Percentiles rank a stretch among this genome's conserved stretches.
These are phyloP conservation scores for Aspergillus carlsbadensis DNA, from an alignment of 495 filamentous ascomycete genomes.

Conservation along the genomic window DNA sequence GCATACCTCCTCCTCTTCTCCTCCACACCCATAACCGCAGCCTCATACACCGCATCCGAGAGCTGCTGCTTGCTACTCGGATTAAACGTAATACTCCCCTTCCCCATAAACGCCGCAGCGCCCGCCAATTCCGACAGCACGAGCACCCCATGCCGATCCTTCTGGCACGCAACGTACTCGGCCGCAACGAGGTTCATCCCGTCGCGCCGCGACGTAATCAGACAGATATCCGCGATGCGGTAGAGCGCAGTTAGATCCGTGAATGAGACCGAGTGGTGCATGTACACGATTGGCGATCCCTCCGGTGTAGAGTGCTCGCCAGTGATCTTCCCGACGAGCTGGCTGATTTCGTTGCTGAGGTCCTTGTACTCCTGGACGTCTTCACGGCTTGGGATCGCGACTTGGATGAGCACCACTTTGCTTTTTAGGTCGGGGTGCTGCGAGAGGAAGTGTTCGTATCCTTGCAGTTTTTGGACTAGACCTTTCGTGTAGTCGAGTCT, in stretches of 20 bases:
- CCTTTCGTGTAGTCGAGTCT: slow-evolving; percentile 95
- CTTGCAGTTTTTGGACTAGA: slow-evolving; percentile 90
- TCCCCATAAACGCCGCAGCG: slow-evolving; percentile 75
- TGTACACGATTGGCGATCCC: slow-evolving; percentile 91
- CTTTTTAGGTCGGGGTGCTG: slow-evolving; percentile 91
- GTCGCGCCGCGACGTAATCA: slow-evolving; percentile 88
- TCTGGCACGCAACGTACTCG: slow-evolving; percentile 91
- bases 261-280: slow-evolving; percentile 86
- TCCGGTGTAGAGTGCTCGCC: slow-evolving; percentile 67
- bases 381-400: slow-evolving; percentile 85
- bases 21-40: slow-evolving; percentile 79
- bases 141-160: slow-evolving; percentile 80
- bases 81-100: slow-evolving; percentile 84
- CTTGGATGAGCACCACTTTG: slow-evolving; percentile 89
- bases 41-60: slow-evolving; percentile 78
- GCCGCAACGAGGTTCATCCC: slow-evolving; percentile 97
- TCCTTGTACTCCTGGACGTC: slow-evolving; percentile 98
- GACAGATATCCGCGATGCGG: slow-evolving; percentile 82
- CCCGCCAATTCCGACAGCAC: slow-evolving; percentile 92
- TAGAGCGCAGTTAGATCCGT: slow-evolving; percentile 92
- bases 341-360: slow-evolving; percentile 83
- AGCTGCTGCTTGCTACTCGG: slow-evolving; percentile 90
- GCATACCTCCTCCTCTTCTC: slow-evolving; percentile 73
- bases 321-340: slow-evolving; percentile 88
- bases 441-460: slow-evolving; percentile 84